Evolutionary conservation across 345 rosid genomes (phyloP).

Genomic region (Euphorbia pulcherrima): DNA sequence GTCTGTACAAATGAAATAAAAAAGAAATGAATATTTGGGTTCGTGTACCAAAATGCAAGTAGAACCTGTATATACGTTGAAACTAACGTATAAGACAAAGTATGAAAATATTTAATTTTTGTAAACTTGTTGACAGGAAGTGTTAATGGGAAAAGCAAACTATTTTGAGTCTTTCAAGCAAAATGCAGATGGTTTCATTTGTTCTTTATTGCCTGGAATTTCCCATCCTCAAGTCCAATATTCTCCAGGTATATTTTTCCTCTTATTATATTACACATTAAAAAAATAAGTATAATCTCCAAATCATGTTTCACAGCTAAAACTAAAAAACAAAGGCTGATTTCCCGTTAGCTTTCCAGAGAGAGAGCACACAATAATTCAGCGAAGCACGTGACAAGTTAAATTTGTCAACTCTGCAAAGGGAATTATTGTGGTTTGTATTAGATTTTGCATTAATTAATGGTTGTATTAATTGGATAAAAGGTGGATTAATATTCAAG

Average conservation of each 20-base stretch:
- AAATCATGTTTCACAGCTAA: slow-evolving; percentile 7
- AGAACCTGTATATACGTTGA: neutral
- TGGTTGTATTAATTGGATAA: neutral
- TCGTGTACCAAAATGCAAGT: neutral
- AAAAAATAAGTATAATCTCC: neutral
- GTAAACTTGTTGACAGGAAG: slow-evolving; percentile 58
- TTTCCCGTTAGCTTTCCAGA: neutral
- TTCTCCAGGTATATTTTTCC: slow-evolving; percentile 63
- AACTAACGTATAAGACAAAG: slow-evolving; percentile 11
- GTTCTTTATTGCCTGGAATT: slow-evolving; percentile 87
- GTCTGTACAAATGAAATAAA: neutral
- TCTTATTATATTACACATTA: neutral
- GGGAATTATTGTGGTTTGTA: slow-evolving; percentile 10
- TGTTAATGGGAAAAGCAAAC: slow-evolving; percentile 86
- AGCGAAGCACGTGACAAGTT: slow-evolving; percentile 10
- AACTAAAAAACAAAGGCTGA: neutral
- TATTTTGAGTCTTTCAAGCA: slow-evolving; percentile 81
- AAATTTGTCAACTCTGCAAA: neutral
- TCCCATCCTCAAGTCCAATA: slow-evolving; percentile 90
- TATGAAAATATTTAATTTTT: neutral
- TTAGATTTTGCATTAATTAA: neutral
- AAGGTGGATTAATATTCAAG: slow-evolving; percentile 35
- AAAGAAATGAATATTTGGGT: slow-evolving; percentile 12
- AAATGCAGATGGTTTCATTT: slow-evolving; percentile 86
- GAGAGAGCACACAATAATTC: slow-evolving; percentile 2